Base-by-base conservation (phyloP, 2,329 filamentous ascomycete genomes). In the Akanthomyces uredinophilus region DNA sequence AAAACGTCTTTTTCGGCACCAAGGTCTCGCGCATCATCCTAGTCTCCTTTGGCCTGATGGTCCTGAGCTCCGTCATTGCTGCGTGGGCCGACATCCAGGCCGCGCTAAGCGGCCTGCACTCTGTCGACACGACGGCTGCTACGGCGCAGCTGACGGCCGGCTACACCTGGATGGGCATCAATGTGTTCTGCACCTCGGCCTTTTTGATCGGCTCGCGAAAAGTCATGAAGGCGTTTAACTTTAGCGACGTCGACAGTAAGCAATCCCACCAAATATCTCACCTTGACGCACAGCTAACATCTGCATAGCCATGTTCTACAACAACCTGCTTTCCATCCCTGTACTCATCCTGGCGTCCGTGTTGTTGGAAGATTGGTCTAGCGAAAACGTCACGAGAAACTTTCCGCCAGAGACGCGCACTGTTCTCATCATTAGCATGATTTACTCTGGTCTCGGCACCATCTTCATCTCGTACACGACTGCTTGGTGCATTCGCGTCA, bases 391-490 rank as follows among this genome's bases (percentile, higher is more conserved):
- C 68, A 77, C 80, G 68, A 87, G 83, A 76, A 98, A 98, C 82
- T 99, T 99, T 80, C 95, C 95, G 2, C 69, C 79, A n/a, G 89
- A 89, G 66, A 81, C 86, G 39, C 90, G 93, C 69, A 95, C 91
- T 76, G 84, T 81, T 68, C 87, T 97, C 69, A 83, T 96, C 68
- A 78, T 90, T 64, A 91, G 93, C 71, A 97, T 98, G 91, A 79
- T 98, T 71, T 90, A 98, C 77, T 97, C 95, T 5, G 95, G 95
- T 64, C 82, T 97, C 60, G 93, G 88, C 41, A 91, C 93, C 56
- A 93, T 98, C 71, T 96, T 97, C 79, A 99, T 99, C 76, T 98
- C 94, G n/a, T 99, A 99, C 83, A 96, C 92, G 72, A 97, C 94
- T 18, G 95, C 95, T 43, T 99, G 95, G 95, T 98, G 95, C 74